Percentiles rank a stretch among this genome's conserved stretches.
These are phyloP conservation scores for Rutstroemia sp. DNA, from an alignment of 2,329 filamentous ascomycete species.

Conservation along the genomic window DNA sequence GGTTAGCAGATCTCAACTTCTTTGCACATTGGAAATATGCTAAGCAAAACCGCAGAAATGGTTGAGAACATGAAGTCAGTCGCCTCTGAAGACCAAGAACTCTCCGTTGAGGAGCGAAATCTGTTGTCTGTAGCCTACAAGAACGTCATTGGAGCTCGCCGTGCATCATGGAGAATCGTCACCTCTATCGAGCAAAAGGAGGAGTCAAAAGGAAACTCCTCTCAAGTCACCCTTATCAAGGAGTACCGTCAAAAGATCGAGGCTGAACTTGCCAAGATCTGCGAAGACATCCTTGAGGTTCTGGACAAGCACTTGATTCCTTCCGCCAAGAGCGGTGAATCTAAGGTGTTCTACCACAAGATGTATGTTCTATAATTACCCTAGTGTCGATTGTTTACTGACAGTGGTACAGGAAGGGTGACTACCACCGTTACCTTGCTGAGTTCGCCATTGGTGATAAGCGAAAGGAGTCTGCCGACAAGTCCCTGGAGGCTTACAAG, in stretches of 20 bases:
- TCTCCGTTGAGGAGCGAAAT: slow-evolving; percentile 96
- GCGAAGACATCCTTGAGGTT: slow-evolving; percentile 94
- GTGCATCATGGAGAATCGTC: slow-evolving; percentile 99
- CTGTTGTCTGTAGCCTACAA: slow-evolving; percentile 99
- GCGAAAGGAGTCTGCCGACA: slow-evolving; percentile 80
- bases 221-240: slow-evolving; percentile 89
- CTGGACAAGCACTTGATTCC: slow-evolving; percentile 90
- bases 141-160: slow-evolving; percentile 97
- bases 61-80: slow-evolving; percentile 99
- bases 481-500: slow-evolving; percentile 96
- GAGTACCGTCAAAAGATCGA: slow-evolving; percentile 99
- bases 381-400: slow-evolving; percentile 2
- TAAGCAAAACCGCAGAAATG: slow-evolving; percentile 65
- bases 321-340: slow-evolving; percentile 93
- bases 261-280: slow-evolving; percentile 93
- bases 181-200: slow-evolving; percentile 99
- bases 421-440: slow-evolving; percentile 92
- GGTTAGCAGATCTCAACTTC: slow-evolving; percentile 51
- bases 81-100: slow-evolving; percentile 79
- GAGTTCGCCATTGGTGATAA: slow-evolving; percentile 91
- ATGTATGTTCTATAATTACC: slow-evolving; percentile 58
- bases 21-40: slow-evolving; percentile 10
- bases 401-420: slow-evolving; percentile 67
- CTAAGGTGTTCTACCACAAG: slow-evolving; percentile 99
- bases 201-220: slow-evolving; percentile 95